These are phyloP conservation scores for Oldenlandia corymbosa DNA, from an alignment of 257 asterid genomes.

Conservation along the genomic window DNA sequence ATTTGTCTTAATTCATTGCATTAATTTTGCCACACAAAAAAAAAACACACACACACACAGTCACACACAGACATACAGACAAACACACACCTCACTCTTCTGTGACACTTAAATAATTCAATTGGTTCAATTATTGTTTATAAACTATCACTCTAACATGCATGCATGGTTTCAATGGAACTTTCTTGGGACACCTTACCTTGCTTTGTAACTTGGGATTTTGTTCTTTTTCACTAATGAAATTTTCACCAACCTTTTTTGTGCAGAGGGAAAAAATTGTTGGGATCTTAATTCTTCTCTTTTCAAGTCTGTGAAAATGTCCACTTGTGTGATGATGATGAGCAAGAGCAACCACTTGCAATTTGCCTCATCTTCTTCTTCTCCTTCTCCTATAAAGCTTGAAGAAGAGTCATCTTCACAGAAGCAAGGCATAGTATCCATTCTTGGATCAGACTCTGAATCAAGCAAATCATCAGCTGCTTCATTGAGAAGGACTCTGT, in stretches of 20 bases:
- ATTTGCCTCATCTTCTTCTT: not conserved
- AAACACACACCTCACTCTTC: not conserved
- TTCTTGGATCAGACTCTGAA: conserved; percentile 52
- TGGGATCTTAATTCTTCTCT: conserved; percentile 3
- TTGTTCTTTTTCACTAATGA: conserved; percentile 7
- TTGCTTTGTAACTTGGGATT: conserved; percentile 26
- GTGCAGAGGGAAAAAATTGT: conserved; percentile 24
- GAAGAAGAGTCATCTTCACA: conserved; percentile 12
- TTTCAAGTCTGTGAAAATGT: too few relatives aligned
- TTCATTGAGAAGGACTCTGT: conserved; percentile 51
- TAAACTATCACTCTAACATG: not conserved
- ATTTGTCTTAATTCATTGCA: not conserved
- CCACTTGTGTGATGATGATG: conserved; percentile 20
- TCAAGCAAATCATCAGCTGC: conserved; percentile 9
- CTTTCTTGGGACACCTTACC: conserved; percentile 2
- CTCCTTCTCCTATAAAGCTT: conserved; percentile 11
- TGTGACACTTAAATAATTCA: too few relatives aligned
- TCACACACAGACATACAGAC: not conserved
- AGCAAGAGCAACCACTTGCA: conserved; percentile 16
- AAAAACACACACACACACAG: not conserved
- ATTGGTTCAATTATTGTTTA: not conserved
- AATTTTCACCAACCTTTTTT: conserved; percentile 4
- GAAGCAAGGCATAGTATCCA: conserved; percentile 67
- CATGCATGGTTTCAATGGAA: conserved; percentile 7
- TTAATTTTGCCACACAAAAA: too few relatives aligned